A percentile compares a stretch with the other conserved stretches of the same genome.
Conservation (phyloP, 345 rosid species). For the Eucalyptus erythrocorys region DNA sequence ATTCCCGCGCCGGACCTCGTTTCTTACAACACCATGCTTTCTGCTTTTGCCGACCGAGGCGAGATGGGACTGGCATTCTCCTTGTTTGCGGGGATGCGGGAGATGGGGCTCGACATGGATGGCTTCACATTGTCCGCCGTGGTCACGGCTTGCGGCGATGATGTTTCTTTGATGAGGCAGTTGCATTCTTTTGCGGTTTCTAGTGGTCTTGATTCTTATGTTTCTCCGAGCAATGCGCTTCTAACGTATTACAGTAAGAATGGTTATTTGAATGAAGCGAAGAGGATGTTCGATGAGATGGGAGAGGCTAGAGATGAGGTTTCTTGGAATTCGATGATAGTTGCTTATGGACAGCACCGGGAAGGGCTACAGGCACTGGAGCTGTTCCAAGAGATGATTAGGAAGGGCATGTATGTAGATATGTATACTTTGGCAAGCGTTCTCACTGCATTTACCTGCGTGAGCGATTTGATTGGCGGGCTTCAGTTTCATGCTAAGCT, state of each 20-base stretch:
- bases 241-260: slow-evolving; percentile 52
- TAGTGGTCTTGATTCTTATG: slow-evolving; percentile 53
- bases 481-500: slow-evolving; percentile 61
- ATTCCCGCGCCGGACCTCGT: slow-evolving; percentile 74
- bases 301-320: slow-evolving; percentile 57
- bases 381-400: slow-evolving; percentile 57
- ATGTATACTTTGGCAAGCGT: slow-evolving; percentile 77
- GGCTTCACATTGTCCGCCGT: slow-evolving; percentile 77
- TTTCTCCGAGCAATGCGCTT: slow-evolving; percentile 60
- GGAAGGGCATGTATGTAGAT: slow-evolving; percentile 42
- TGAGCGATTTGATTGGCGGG: slow-evolving; percentile 51
- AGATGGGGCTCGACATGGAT: slow-evolving; percentile 34
- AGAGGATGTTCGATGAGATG: slow-evolving; percentile 47
- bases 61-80: slow-evolving; percentile 23
- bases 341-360: slow-evolving; percentile 76
- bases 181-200: slow-evolving; percentile 48
- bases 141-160: slow-evolving; percentile 41
- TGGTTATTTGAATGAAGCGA: slow-evolving; percentile 57
- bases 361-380: slow-evolving; percentile 51
- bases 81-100: slow-evolving; percentile 50
- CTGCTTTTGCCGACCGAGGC: slow-evolving; percentile 56
- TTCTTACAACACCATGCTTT: slow-evolving; percentile 75
- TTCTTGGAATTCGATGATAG: slow-evolving; percentile 94
- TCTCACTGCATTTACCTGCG: slow-evolving; percentile 59
- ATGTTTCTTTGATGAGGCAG: slow-evolving; percentile 37